Conservation (phyloP, 306 rosid genomes). For the Prunus mongolica region DNA sequence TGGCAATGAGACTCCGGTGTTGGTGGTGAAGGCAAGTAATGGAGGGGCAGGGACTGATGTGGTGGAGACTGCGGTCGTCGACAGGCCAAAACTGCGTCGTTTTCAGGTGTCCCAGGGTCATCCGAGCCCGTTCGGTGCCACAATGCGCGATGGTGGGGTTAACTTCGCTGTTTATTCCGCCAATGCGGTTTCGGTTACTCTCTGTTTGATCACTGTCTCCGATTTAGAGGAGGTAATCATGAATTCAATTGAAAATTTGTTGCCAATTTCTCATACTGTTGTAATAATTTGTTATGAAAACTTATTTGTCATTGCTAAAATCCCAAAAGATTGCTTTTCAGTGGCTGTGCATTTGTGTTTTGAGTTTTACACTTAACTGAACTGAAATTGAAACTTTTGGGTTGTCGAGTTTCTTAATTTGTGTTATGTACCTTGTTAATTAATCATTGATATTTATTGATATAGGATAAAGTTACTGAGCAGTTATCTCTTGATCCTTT, state of each 20-base stretch:
- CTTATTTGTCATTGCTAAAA: not conserved
- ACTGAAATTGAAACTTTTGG: not conserved
- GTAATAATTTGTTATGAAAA: not conserved
- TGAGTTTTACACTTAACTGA: not conserved
- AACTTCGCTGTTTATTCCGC: constrained; percentile 71
- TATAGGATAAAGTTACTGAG: constrained; percentile 76
- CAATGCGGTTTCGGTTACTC: constrained; percentile 63
- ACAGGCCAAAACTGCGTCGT: constrained; percentile 27
- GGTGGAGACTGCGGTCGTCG: constrained; percentile 21
- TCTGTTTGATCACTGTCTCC: constrained; percentile 58
- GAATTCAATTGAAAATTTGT: not conserved
- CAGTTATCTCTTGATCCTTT: constrained; percentile 60
- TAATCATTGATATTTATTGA: constrained; percentile 6
- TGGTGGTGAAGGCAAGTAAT: constrained; percentile 12
- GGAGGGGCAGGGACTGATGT: constrained; percentile 18
- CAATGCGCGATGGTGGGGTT: constrained; percentile 56
- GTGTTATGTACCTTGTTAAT: not conserved
- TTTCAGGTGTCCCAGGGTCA: constrained; percentile 50
- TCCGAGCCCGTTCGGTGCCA: constrained; percentile 70
- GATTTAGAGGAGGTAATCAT: constrained; percentile 54
- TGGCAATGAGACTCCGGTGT: not conserved
- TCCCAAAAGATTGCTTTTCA: not conserved
- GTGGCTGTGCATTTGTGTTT: not conserved
- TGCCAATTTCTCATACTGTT: not conserved
- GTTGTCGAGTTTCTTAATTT: not conserved